Evolutionary conservation across 2,329 filamentous ascomycete species (phyloP).

Genomic region (Hirsutella thompsonii): DNA sequence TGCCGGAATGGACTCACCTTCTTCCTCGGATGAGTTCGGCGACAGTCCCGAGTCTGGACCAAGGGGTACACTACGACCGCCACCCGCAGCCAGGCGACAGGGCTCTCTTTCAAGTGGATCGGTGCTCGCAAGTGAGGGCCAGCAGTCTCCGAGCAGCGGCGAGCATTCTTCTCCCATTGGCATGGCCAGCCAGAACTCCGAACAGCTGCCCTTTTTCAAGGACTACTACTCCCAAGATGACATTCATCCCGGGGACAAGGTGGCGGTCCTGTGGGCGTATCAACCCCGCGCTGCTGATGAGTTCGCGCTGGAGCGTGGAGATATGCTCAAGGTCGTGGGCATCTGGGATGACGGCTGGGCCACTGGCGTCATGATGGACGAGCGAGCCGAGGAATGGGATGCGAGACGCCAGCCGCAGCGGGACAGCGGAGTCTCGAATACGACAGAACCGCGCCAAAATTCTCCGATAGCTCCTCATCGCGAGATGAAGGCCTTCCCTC

Average conservation of each 20-base stretch:
- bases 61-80: constrained; percentile 42
- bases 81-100: constrained; percentile 52
- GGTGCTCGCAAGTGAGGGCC: constrained; percentile 55
- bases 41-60: constrained; percentile 61
- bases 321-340: constrained; percentile 95
- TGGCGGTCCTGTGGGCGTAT: constrained; percentile 92
- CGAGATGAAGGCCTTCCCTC: constrained; percentile 94
- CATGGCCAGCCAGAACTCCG: constrained; percentile 77
- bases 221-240: constrained; percentile 98
- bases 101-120: constrained; percentile 87
- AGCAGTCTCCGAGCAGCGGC: constrained; percentile 61
- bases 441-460: constrained; percentile 46
- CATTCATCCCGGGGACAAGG: constrained; percentile 81
- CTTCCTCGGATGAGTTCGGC: constrained; percentile 60
- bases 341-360: constrained; percentile 99
- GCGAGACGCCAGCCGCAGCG: constrained; percentile 62
- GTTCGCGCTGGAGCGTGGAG: constrained; percentile 82
- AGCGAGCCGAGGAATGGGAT: constrained; percentile 84
- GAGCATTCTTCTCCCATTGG: constrained; percentile 78
- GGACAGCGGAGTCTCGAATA: constrained; percentile 86
- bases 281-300: constrained; percentile 88
- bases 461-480: constrained; percentile 49
- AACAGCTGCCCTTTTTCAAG: constrained; percentile 92
- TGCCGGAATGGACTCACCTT: constrained; percentile 39
- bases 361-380: constrained; percentile 72